Evolutionary conservation across 2,329 filamentous ascomycete species (phyloP).

Genomic region (Plectosphaerella plurivora): DNA sequence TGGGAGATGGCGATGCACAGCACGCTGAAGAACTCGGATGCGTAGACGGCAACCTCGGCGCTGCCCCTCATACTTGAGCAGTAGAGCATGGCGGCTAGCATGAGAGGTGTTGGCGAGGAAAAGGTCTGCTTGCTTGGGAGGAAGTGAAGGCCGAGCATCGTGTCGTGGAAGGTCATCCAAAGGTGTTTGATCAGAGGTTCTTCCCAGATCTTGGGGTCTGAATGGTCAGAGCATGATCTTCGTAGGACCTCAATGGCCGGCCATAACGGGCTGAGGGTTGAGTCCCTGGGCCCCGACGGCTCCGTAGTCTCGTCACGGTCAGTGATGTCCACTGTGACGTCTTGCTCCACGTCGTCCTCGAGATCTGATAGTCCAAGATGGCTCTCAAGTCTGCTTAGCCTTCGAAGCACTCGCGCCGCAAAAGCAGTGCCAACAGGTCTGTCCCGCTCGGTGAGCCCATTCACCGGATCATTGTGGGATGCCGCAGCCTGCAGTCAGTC

Average conservation of each 20-base stretch:
- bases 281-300: slow-evolving; percentile 5
- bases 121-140: slow-evolving; percentile 36
- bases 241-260: slow-evolving; percentile 22
- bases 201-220: slow-evolving; percentile 25
- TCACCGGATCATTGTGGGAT: slow-evolving; percentile 1
- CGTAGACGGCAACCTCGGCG: slow-evolving; percentile 26
- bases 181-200: slow-evolving; percentile 24
- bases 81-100: slow-evolving; percentile 39
- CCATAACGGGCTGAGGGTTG: slow-evolving; percentile 19
- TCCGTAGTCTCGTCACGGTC: background rate
- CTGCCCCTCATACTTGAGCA: slow-evolving; percentile 29
- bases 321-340: background rate
- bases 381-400: slow-evolving; percentile 19
- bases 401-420: slow-evolving; percentile 12
- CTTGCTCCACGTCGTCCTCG: slow-evolving; percentile 11
- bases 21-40: slow-evolving; percentile 31
- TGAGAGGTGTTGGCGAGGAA: slow-evolving; percentile 33
- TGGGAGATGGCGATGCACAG: slow-evolving; percentile 34
- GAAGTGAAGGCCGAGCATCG: slow-evolving; percentile 39
- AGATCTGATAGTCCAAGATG: slow-evolving; percentile 17
- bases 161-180: slow-evolving; percentile 35
- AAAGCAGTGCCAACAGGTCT: slow-evolving; percentile 3
- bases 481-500: background rate
- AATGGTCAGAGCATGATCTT: slow-evolving; percentile 16
- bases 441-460: slow-evolving; percentile 5